These are phyloP conservation scores for Calonectria pseudoturangicola DNA, from an alignment of 2,329 filamentous ascomycete species.

Conservation along the genomic window DNA sequence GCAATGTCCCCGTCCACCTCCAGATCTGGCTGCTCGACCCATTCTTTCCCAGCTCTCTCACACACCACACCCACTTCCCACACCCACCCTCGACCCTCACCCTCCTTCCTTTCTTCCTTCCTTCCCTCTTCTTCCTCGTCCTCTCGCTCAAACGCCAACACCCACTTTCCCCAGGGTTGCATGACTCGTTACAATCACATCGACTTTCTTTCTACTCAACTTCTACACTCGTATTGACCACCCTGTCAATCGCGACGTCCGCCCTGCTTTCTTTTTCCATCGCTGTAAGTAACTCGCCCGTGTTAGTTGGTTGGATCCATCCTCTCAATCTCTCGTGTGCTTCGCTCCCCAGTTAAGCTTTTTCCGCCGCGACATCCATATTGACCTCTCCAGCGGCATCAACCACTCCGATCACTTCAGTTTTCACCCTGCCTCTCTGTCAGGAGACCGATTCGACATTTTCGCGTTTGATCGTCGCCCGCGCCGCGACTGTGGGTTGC, in stretches of 20 bases:
- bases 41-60: conserved; percentile 55
- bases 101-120: conserved; percentile 48
- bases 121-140: conserved; percentile 47
- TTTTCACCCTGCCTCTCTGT: neutral
- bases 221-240: conserved; percentile 26
- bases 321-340: conserved; percentile 42
- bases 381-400: conserved; percentile 39
- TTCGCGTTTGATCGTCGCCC: conserved; percentile 31
- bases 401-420: conserved; percentile 19
- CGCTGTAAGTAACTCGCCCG: conserved; percentile 47
- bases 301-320: conserved; percentile 53
- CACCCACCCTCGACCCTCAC: conserved; percentile 42
- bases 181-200: conserved; percentile 47
- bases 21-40: conserved; percentile 56
- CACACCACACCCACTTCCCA: conserved; percentile 51
- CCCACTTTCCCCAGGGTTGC: conserved; percentile 40
- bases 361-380: conserved; percentile 39
- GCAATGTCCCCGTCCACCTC: conserved; percentile 49
- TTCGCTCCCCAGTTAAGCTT: conserved; percentile 41
- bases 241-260: conserved; percentile 33
- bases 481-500: conserved; percentile 44
- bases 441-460: conserved; percentile 25
- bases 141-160: conserved; percentile 48
- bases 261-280: conserved; percentile 31
- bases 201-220: conserved; percentile 42